Percentiles rank a stretch among this genome's conserved stretches.
phyloP scores from a whole-genome alignment of 2,329 filamentous ascomycete species.

The Monosporascus sp. region DNA sequence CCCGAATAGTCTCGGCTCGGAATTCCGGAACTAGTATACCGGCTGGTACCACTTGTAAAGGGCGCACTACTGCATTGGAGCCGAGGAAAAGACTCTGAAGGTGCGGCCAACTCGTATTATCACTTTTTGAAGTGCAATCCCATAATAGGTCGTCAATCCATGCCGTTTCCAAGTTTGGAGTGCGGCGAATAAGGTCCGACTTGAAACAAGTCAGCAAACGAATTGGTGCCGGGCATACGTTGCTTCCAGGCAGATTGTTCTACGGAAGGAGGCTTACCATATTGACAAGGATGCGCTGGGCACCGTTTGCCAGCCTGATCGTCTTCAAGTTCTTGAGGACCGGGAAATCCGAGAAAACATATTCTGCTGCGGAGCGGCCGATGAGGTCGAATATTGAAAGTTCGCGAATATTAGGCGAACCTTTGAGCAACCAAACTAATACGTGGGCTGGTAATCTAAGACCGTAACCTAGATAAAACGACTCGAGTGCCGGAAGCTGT shows the following conservation, averaged over 20 bases:
- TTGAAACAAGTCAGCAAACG: constrained; percentile 8
- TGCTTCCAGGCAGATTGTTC: no score
- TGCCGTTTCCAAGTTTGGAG: constrained; percentile 20
- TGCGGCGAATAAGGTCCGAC: constrained; percentile 6
- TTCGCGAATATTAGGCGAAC: background rate
- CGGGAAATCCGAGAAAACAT: background rate
- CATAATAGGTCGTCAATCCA: constrained; percentile 16
- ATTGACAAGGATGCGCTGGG: background rate
- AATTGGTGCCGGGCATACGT: background rate
- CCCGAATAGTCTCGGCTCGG: background rate
- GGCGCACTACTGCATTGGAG: background rate
- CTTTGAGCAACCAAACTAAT: background rate
- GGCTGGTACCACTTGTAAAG: background rate
- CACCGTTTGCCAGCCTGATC: background rate
- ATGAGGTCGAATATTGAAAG: background rate
- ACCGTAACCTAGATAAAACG: constrained; percentile 5
- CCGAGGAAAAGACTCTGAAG: constrained; percentile 12
- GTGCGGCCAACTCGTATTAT: constrained; percentile 2
- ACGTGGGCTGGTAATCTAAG: background rate
- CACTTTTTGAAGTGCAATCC: background rate
- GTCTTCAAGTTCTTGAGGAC: background rate
- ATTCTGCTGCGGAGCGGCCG: background rate
- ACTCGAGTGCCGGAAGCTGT: constrained; percentile 9
- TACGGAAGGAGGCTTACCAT: background rate
- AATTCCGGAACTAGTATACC: background rate